These are phyloP conservation scores for Kondoa subrosea DNA, from an alignment of 768 basidiomycete genomes.

Conservation along the genomic window DNA sequence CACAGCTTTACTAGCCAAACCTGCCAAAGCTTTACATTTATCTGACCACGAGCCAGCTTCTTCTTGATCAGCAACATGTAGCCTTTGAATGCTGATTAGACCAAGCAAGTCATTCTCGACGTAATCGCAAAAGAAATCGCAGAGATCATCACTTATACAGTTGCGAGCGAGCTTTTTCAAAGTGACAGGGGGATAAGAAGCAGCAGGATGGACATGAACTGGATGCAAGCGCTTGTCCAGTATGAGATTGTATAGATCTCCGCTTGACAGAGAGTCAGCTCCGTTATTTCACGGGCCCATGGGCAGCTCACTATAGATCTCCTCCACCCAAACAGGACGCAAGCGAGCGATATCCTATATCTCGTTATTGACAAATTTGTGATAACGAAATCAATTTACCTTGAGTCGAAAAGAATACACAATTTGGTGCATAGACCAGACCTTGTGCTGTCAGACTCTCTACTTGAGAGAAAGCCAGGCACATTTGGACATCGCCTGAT, in stretches of 20 bases:
- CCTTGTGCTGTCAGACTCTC: not conserved
- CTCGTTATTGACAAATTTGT: not conserved
- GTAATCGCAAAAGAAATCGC: constrained; percentile 4
- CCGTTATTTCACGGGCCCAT: too few species aligned
- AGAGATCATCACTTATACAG: not conserved
- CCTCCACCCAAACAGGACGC: constrained; percentile 18
- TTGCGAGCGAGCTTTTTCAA: not conserved
- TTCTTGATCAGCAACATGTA: constrained; percentile 1
- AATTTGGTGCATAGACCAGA: not conserved
- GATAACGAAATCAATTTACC: not conserved
- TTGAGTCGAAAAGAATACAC: constrained; percentile 18
- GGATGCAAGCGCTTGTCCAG: constrained; percentile 2
- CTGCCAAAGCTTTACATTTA: not conserved
- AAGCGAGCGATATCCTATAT: constrained; percentile 1
- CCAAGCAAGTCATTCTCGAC: constrained; percentile 1
- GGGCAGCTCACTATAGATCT: not conserved
- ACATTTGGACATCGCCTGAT: constrained; percentile 24
- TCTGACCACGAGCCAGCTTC: not conserved
- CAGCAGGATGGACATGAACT: not conserved
- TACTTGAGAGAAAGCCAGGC: not conserved
- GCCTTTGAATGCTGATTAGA: not conserved
- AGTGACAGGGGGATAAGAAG: not conserved
- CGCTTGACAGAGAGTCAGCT: not conserved
- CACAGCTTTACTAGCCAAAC: not conserved
- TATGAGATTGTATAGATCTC: constrained; percentile 5